Evolutionary conservation across 495 filamentous ascomycete species (phyloP).

Genomic region (Xylaria intraflava): DNA sequence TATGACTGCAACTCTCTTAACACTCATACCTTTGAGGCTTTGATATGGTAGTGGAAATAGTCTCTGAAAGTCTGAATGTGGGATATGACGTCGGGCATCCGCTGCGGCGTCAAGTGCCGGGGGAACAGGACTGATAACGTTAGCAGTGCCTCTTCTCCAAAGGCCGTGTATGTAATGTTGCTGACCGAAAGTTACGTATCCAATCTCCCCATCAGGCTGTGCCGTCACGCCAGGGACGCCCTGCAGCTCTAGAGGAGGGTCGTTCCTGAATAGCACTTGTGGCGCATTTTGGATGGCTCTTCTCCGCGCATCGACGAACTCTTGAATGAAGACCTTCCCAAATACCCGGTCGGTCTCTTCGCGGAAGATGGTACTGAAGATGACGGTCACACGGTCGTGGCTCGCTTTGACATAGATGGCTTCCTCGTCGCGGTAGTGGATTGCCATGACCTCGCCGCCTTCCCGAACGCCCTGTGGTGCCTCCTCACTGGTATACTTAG

Average conservation of each 20-base stretch:
- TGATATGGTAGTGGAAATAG: conserved; percentile 99
- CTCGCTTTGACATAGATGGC: conserved; percentile 99
- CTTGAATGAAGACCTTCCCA: conserved; percentile 88
- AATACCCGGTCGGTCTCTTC: conserved; percentile 97
- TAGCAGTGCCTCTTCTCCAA: conserved; percentile 2
- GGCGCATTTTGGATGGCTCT: conserved; percentile 96
- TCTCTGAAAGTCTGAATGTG: conserved; percentile 99
- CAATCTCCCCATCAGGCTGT: conserved; percentile 69
- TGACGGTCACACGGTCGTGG: conserved; percentile 93
- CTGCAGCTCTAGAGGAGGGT: conserved; percentile 86
- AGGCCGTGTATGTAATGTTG: neutral
- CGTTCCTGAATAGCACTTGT: conserved; percentile 94
- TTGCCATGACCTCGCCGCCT: conserved; percentile 88
- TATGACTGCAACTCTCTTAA: neutral
- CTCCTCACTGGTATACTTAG: conserved; percentile 82
- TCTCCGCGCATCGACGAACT: conserved; percentile 93
- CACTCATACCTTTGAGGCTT: conserved; percentile 75
- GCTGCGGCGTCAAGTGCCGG: conserved; percentile 81
- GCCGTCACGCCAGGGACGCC: conserved; percentile 74
- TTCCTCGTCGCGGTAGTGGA: conserved; percentile 97
- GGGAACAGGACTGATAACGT: conserved; percentile 77
- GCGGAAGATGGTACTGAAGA: conserved; percentile 96
- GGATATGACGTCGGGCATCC: conserved; percentile 89
- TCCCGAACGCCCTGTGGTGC: conserved; percentile 83
- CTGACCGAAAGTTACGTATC: conserved; percentile 96